phyloP scores from a whole-genome alignment of 2,329 filamentous ascomycete genomes.

The Aspergillus tubingensis region DNA sequence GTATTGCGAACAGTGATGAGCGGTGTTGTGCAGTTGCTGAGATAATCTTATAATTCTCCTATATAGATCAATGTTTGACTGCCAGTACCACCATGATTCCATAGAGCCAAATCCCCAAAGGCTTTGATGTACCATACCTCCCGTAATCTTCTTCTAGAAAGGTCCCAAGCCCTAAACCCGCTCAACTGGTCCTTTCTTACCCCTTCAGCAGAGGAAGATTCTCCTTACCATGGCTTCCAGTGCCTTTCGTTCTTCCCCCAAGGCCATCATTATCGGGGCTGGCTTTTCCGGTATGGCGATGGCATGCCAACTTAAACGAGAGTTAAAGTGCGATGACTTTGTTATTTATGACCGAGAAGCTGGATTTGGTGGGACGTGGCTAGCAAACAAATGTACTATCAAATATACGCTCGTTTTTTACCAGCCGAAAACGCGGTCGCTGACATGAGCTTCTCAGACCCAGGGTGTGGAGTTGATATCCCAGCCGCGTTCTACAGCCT shows the following conservation, averaged over 20 bases:
- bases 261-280: constrained; percentile 17
- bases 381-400: constrained; percentile 13
- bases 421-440: not conserved
- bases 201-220: too few species aligned
- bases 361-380: constrained; percentile 14
- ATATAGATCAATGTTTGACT: too few species aligned
- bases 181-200: not conserved
- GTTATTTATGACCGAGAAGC: constrained; percentile 11
- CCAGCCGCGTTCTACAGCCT: constrained; percentile 17
- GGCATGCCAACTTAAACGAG: constrained; percentile 15
- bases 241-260: not conserved
- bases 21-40: too few species aligned
- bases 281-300: constrained; percentile 17
- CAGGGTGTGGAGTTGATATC: constrained; percentile 20
- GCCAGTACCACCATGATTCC: too few species aligned
- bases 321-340: constrained; percentile 13
- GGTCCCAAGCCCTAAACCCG: too few species aligned
- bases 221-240: not conserved
- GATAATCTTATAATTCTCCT: too few species aligned
- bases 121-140: too few species aligned
- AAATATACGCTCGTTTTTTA: not conserved
- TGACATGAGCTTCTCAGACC: constrained; percentile 2
- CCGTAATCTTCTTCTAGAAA: too few species aligned
- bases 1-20: too few species aligned
- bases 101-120: too few species aligned